Base-by-base conservation (phyloP, 225 moss, liverwort and hornwort species). In the Neckera pumila region DNA sequence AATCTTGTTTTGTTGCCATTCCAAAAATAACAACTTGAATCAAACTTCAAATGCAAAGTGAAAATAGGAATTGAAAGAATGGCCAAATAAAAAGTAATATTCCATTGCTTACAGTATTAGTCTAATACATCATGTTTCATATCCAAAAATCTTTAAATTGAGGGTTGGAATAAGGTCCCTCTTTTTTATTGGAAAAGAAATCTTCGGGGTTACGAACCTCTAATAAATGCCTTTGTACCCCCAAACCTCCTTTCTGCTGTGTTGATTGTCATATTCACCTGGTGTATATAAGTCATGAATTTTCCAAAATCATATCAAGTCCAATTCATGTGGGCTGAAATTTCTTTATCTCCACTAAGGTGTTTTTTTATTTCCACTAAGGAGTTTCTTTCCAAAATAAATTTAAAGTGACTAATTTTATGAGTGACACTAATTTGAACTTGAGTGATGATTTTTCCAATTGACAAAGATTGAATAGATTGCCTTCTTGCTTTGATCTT, bases 71-170 rank as follows among this genome's bases (percentile, higher is more conserved):
- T 40, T 38, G 12, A 57, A 38, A 28, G 3, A 15, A 0, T 1
- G 18, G 0, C 0, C 2, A 5, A 17, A 20, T 23, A 4, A 36
- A 23, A 19, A 38, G 17, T 7, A 7, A 12, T 7, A 57, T 57
- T 57, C 2, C 7, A 58, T 27, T 38, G 27, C 2, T 27, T 11
- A 57, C 27, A 17, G 2, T 7, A 38, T 56, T 10, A 38, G 4
- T 58, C 17, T 7, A 18, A 12, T 58, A 19, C 27, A 58, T 40
- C 2, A 10, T 0, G 8, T 79, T 79, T 57, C 2, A 7, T 18
- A 0, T 2, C 8, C 0, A 38, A 38, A 38, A 38, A 27, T 18
- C 2, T 18, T 17, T 12, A 27, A 1, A 2, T 0, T 5, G 0
- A 27, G 0, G 3, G 2, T 76, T 11, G 2, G 11, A 26, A 17